Percentiles rank a stretch among this genome's conserved stretches.
phyloP scores from a whole-genome alignment of 2,329 filamentous ascomycete genomes.

The Xylariales sp. region DNA sequence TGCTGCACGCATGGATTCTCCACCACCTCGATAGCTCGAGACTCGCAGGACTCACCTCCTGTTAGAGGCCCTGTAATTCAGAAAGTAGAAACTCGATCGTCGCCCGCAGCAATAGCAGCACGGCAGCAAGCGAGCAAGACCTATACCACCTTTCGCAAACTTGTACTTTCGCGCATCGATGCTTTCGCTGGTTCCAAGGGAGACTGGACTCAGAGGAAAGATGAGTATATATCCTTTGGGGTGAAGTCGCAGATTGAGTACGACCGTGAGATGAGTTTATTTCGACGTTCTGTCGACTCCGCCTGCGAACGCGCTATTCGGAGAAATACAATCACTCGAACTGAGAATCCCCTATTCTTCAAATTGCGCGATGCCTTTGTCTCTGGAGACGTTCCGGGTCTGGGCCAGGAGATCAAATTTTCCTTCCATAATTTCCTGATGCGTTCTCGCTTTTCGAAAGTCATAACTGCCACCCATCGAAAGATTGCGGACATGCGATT shows the following conservation, averaged over 20 bases:
- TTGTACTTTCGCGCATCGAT: conserved; percentile 26
- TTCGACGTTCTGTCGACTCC: conserved; percentile 39
- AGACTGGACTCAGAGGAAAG: conserved; percentile 16
- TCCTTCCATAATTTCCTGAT: conserved; percentile 64
- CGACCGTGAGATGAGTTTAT: conserved; percentile 38
- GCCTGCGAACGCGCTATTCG: conserved; percentile 39
- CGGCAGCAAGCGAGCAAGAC: conserved; percentile 9
- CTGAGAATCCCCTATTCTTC: conserved; percentile 52
- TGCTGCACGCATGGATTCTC: conserved; percentile 19
- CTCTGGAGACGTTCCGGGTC: conserved; percentile 40
- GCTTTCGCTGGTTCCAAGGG: conserved; percentile 25
- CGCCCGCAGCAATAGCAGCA: conserved; percentile 3
- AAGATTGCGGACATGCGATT: conserved; percentile 78
- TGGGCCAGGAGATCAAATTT: conserved; percentile 59
- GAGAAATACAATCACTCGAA: conserved; percentile 28
- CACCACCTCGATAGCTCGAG: conserved; percentile 14
- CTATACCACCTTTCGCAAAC: conserved; percentile 18
- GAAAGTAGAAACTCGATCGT: too few relatives aligned
- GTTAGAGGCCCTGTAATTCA: too few relatives aligned
- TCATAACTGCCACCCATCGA: conserved; percentile 54
- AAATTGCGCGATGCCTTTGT: conserved; percentile 58
- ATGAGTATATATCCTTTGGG: conserved; percentile 28
- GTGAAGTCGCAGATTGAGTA: conserved; percentile 35
- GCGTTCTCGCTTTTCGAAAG: conserved; percentile 50
- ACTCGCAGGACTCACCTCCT: too few relatives aligned